Evolutionary conservation across 208 protist species (phyloP).

Genomic region (Leptomonas pyrrhocoris): DNA sequence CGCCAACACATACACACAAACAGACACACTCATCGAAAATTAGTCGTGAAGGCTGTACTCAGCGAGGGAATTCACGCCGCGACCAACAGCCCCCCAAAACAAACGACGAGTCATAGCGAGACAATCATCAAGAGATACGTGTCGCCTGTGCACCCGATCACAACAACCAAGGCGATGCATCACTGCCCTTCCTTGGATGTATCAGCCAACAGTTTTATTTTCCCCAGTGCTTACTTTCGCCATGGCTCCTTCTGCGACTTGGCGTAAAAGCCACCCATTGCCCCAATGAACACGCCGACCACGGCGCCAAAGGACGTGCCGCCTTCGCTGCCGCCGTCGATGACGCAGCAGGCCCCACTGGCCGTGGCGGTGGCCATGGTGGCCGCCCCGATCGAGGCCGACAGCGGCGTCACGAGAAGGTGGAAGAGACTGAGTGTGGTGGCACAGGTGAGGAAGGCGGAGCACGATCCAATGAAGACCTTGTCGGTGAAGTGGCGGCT

Average conservation of each 20-base stretch:
- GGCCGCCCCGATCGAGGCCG: slow-evolving; percentile 51
- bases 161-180: background rate
- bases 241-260: slow-evolving; percentile 90
- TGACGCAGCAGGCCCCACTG: slow-evolving; percentile 67
- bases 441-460: slow-evolving; percentile 59
- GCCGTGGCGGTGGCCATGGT: slow-evolving; percentile 70
- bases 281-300: slow-evolving; percentile 77
- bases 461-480: slow-evolving; percentile 67
- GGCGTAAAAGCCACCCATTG: slow-evolving; percentile 85
- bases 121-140: too few species aligned
- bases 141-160: background rate
- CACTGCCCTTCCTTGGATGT: background rate
- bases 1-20: too few species aligned
- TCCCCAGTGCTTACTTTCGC: slow-evolving; percentile 57
- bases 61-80: too few species aligned
- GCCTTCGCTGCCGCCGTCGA: slow-evolving; percentile 79
- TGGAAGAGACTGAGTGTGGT: slow-evolving; percentile 83
- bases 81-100: too few species aligned
- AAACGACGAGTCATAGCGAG: too few species aligned
- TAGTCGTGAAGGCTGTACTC: too few species aligned
- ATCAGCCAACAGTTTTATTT: background rate
- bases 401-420: slow-evolving; percentile 83
- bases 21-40: too few species aligned
- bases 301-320: slow-evolving; percentile 83
- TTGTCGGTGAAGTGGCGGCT: slow-evolving; percentile 80